phyloP scores from a whole-genome alignment of 352 stramenopile genomes.

The Pythium oligandrum region DNA sequence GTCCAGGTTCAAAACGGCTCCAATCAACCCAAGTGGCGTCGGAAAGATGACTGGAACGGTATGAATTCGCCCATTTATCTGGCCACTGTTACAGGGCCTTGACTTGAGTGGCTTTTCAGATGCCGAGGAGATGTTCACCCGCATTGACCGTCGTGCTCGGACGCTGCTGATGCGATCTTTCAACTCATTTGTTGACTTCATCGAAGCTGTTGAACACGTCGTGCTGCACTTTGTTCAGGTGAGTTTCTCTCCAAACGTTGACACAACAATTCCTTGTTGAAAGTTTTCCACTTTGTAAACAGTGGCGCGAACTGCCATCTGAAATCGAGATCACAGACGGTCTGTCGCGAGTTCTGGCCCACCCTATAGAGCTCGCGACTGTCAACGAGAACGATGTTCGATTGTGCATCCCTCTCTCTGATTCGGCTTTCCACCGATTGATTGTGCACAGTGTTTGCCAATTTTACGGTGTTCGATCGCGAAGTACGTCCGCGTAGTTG shows the following conservation, averaged over 20 bases:
- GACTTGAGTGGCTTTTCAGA: conserved; percentile 20
- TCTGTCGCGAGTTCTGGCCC: conserved; percentile 51
- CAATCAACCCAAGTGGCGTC: conserved; percentile 36
- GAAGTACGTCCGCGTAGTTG: conserved; percentile 45
- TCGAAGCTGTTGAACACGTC: conserved; percentile 74
- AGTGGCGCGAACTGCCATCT: conserved; percentile 77
- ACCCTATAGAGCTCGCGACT: conserved; percentile 57
- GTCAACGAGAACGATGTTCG: conserved; percentile 59
- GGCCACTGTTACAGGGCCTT: too few relatives aligned
- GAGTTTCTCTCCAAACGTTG: not conserved
- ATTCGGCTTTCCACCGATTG: conserved; percentile 84
- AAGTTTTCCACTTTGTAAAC: conserved; percentile 1
- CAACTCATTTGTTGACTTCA: conserved; percentile 56
- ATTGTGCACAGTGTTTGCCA: conserved; percentile 87
- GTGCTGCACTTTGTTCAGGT: conserved; percentile 83
- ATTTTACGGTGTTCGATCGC: conserved; percentile 81
- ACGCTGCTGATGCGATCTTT: conserved; percentile 70
- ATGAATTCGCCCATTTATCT: not conserved
- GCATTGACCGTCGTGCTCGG: conserved; percentile 65
- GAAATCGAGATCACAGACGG: conserved; percentile 58
- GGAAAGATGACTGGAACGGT: conserved; percentile 77
- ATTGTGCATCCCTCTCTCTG: conserved; percentile 66
- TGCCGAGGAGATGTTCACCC: conserved; percentile 74
- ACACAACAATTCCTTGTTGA: too few relatives aligned
- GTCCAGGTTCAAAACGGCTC: conserved; percentile 25